These are phyloP conservation scores for Hericium erinaceus DNA, from an alignment of 768 basidiomycete species.

Conservation along the genomic window DNA sequence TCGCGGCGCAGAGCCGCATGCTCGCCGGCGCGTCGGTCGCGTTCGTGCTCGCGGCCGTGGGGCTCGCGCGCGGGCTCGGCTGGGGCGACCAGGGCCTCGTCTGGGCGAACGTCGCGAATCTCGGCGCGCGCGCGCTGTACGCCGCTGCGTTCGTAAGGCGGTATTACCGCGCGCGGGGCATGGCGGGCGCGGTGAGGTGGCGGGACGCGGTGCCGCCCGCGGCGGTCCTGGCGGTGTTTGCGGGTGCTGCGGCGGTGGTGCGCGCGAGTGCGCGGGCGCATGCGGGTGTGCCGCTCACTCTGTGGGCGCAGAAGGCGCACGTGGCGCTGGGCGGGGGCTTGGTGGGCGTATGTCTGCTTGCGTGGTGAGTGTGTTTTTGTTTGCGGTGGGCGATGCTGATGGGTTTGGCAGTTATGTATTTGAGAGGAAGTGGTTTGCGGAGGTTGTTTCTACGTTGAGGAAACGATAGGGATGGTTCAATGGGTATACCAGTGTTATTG, in stretches of 20 bases:
- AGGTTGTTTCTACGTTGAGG: constrained; percentile 8
- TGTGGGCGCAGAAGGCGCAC: constrained; percentile 20
- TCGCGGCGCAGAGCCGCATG: constrained; percentile 70
- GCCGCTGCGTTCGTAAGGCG: constrained; percentile 37
- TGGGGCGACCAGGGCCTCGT: constrained; percentile 64
- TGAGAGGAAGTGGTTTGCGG: constrained; percentile 16
- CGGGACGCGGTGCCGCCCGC: constrained; percentile 17
- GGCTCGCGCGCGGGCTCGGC: constrained; percentile 31
- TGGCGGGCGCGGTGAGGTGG: constrained; percentile 14
- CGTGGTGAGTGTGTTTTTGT: constrained; percentile 17
- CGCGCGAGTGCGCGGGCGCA: constrained; percentile 17
- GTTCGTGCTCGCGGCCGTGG: constrained; percentile 50
- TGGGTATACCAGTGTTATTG: no score
- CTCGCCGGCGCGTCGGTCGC: constrained; percentile 69
- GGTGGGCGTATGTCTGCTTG: constrained; percentile 14
- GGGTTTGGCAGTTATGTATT: constrained; percentile 13
- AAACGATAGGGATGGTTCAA: neutral
- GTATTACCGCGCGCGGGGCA: constrained; percentile 32
- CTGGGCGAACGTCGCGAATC: constrained; percentile 66
- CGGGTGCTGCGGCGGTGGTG: constrained; percentile 14
- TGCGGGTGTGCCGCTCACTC: constrained; percentile 8
- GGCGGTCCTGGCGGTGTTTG: constrained; percentile 19
- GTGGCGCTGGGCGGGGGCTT: constrained; percentile 17
- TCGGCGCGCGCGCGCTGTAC: constrained; percentile 54
- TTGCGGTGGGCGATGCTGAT: neutral